Conservation (phyloP, 257 asterid genomes). For the Marsdenia floribunda region DNA sequence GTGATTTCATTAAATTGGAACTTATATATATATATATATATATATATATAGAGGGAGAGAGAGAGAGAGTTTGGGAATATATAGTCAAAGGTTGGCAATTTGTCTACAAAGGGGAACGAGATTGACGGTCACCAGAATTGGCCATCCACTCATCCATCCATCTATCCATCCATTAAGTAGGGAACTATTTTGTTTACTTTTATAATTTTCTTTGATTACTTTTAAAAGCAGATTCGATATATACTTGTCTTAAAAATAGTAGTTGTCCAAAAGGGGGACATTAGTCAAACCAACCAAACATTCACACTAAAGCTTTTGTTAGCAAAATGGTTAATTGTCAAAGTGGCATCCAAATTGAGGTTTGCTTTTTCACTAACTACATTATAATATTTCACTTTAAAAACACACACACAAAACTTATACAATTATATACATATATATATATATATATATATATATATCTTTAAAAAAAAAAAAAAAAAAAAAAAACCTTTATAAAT, state of each 20-base stretch:
- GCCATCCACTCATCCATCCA: neutral
- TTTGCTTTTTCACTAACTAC: neutral
- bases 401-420: too few relatives aligned
- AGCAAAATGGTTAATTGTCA: neutral
- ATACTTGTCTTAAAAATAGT: too few relatives aligned
- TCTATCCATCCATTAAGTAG: neutral
- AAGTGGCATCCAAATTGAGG: neutral
- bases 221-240: neutral
- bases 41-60: too few relatives aligned
- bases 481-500: neutral
- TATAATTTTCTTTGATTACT: neutral
- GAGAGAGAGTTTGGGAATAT: neutral
- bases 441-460: too few relatives aligned
- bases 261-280: neutral
- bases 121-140: conserved; percentile 10
- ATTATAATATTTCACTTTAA: neutral
- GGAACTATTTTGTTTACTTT: neutral
- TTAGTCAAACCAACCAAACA: neutral
- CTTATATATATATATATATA: too few relatives aligned
- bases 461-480: too few relatives aligned
- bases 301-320: neutral
- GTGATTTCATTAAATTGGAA: too few relatives aligned
- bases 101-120: conserved; percentile 8
- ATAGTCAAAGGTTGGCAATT: conserved; percentile 8
- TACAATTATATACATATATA: neutral